Percentiles rank a stretch among this genome's conserved stretches.
phyloP scores from a whole-genome alignment of 805 yeast species.

The Teunomyces gatunensis region DNA sequence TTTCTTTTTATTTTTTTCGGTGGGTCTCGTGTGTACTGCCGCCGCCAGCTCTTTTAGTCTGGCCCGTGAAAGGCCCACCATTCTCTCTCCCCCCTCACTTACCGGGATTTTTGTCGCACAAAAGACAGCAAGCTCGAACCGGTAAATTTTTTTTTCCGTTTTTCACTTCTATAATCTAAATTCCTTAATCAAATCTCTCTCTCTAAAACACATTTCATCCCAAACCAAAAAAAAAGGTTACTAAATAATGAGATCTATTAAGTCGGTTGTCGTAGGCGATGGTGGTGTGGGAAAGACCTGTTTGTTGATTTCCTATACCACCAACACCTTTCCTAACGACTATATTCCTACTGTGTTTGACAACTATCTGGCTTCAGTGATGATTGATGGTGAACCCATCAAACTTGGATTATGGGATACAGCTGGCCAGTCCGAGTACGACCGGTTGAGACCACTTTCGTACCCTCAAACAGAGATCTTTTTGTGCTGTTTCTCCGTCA shows the following conservation, averaged over 20 bases:
- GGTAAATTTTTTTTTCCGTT: neutral
- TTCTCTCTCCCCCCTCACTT: neutral
- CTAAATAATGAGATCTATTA: slow-evolving; percentile 71
- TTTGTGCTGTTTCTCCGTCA: slow-evolving; percentile 79
- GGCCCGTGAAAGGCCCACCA: neutral
- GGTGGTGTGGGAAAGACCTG: slow-evolving; percentile 97
- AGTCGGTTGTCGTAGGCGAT: slow-evolving; percentile 92
- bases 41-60: neutral
- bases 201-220: neutral
- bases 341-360: slow-evolving; percentile 94
- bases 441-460: slow-evolving; percentile 81
- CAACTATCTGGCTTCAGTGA: slow-evolving; percentile 82
- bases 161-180: neutral
- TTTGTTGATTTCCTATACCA: slow-evolving; percentile 81
- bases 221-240: neutral
- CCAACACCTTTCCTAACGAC: slow-evolving; percentile 90
- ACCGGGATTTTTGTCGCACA: neutral
- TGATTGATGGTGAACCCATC: slow-evolving; percentile 77
- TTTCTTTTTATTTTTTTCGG: neutral
- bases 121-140: neutral
- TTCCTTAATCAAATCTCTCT: neutral
- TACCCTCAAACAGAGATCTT: slow-evolving; percentile 93
- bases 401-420: slow-evolving; percentile 94
- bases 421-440: slow-evolving; percentile 93
- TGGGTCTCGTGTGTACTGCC: neutral